Percentiles rank a stretch among this genome's conserved stretches.
These are phyloP conservation scores for Boeremia exigua DNA, from an alignment of 2,329 filamentous ascomycete genomes.

Conservation along the genomic window DNA sequence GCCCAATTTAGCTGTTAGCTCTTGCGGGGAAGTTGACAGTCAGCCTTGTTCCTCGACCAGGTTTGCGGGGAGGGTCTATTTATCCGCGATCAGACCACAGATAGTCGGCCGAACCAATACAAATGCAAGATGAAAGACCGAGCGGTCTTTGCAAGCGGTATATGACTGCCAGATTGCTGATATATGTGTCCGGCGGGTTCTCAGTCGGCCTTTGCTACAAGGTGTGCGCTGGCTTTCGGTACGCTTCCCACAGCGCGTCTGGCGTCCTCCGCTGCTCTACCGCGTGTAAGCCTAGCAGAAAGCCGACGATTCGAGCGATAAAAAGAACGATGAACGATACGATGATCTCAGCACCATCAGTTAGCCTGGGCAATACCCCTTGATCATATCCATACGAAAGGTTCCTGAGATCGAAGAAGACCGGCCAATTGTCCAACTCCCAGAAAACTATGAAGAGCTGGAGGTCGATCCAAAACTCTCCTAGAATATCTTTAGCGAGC, in stretches of 20 bases:
- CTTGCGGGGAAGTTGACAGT: constrained; percentile 3
- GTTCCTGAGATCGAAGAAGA: constrained; percentile 21
- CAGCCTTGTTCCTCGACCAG: not conserved
- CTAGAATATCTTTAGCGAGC: constrained; percentile 6
- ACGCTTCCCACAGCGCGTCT: constrained; percentile 14
- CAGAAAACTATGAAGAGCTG: constrained; percentile 37
- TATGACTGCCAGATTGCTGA: not conserved
- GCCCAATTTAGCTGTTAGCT: too few species aligned
- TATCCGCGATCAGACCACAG: not conserved
- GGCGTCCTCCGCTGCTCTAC: constrained; percentile 18
- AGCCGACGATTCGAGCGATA: not conserved
- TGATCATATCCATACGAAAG: not conserved
- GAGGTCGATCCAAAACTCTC: constrained; percentile 25
- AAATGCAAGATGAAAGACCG: not conserved
- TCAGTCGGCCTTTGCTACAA: not conserved
- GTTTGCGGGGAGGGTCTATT: not conserved
- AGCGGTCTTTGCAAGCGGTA: constrained; percentile 7
- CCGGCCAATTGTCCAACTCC: constrained; percentile 42
- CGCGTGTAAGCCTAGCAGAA: constrained; percentile 6
- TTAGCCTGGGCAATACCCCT: not conserved
- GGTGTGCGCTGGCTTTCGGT: not conserved
- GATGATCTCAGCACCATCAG: constrained; percentile 1
- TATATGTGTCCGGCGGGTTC: not conserved
- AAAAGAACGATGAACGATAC: constrained; percentile 9
- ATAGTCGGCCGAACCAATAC: not conserved